Conservation (phyloP, 75 land plant species). For the Ceratopteris richardii region DNA sequence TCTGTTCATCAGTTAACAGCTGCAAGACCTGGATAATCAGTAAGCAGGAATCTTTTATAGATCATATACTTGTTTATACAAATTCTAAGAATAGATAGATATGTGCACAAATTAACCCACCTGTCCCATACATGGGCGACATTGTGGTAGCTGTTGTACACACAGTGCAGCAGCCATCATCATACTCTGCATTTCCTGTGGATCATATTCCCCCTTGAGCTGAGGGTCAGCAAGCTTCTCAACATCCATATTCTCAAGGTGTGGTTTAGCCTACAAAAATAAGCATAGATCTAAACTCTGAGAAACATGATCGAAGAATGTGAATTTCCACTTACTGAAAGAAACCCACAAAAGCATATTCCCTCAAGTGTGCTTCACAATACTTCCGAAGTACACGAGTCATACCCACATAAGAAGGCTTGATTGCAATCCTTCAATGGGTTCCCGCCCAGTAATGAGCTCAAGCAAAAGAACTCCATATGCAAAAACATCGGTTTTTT, state of each 20-base stretch:
- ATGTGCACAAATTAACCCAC: no score
- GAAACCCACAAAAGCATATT: no score
- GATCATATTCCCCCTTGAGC: conserved; percentile 44
- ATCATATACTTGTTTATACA: no score
- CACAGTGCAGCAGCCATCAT: conserved; percentile 53
- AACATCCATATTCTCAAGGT: conserved; percentile 38
- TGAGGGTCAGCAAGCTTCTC: conserved; percentile 58
- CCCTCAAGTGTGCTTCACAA: no score
- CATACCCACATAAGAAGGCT: conserved; percentile 78
- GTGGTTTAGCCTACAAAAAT: conserved; percentile 80
- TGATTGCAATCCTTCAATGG: conserved; percentile 63
- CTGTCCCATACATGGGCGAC: conserved; percentile 75
- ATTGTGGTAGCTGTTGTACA: conserved; percentile 49
- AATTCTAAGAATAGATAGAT: no score
- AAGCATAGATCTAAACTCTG: conserved; percentile 3
- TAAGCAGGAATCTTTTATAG: no score
- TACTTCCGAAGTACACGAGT: no score
- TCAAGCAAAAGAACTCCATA: conserved; percentile 87
- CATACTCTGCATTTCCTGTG: conserved; percentile 40
- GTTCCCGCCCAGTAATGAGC: conserved; percentile 70
- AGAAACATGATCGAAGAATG: no score
- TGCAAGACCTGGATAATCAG: conserved; percentile 2
- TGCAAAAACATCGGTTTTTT: conserved; percentile 93
- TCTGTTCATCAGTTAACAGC: background rate
- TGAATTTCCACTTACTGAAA: no score